Conservation (phyloP, 257 asterid genomes). For the Jacaranda copaia region DNA sequence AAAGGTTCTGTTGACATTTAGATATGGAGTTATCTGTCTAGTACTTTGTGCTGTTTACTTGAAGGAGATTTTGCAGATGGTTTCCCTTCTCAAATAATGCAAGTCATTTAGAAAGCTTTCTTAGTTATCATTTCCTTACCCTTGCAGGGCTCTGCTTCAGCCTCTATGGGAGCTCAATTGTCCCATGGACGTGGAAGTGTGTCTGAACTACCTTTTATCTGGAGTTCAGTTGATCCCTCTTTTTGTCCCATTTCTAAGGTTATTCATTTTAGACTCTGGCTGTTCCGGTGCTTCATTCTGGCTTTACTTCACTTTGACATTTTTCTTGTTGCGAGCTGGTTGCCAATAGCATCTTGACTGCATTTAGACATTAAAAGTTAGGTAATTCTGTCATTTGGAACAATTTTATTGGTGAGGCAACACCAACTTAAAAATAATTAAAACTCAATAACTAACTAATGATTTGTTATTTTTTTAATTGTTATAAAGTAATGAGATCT, state of each 20-base stretch:
- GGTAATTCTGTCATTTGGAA: background rate
- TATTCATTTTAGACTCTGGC: conserved; percentile 34
- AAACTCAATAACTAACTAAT: too few relatives aligned
- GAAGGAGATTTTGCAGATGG: background rate
- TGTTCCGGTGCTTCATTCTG: background rate
- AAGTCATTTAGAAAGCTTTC: conserved; percentile 21
- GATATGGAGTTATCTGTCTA: conserved; percentile 21
- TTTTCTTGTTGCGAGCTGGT: background rate
- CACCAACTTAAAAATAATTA: too few relatives aligned
- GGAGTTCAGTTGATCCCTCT: conserved; percentile 52
- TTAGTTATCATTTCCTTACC: conserved; percentile 24
- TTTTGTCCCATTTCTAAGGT: conserved; percentile 68
- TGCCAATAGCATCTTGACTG: background rate
- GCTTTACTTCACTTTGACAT: conserved; percentile 8
- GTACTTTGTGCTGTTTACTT: background rate
- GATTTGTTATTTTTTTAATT: too few relatives aligned
- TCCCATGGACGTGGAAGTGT: conserved; percentile 45
- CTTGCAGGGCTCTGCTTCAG: conserved; percentile 57
- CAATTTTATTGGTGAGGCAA: background rate
- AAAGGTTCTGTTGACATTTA: conserved; percentile 49
- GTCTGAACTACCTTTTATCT: conserved; percentile 48
- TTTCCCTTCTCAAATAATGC: conserved; percentile 16
- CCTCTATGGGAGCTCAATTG: conserved; percentile 46
- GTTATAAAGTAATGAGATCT: too few relatives aligned
- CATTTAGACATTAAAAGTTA: background rate